Conservation (phyloP, 495 filamentous ascomycete genomes). For the Coniosporium apollinis region DNA sequence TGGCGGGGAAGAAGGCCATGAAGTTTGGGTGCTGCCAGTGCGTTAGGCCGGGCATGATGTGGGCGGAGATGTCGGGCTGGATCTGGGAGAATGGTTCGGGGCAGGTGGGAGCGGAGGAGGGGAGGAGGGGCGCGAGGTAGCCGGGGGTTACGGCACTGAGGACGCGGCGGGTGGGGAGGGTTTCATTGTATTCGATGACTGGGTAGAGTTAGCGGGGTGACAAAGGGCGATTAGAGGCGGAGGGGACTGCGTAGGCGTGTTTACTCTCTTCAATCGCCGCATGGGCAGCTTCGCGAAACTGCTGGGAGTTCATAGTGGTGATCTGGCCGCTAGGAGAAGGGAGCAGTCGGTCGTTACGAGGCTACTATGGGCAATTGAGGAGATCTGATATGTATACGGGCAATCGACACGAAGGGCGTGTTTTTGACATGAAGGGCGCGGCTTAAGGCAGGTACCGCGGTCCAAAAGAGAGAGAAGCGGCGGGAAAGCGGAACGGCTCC, state of each 20-base stretch:
- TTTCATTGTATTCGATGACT: conserved; percentile 79
- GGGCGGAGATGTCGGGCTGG: conserved; percentile 66
- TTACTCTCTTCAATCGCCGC: conserved; percentile 73
- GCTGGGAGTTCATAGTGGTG: conserved; percentile 64
- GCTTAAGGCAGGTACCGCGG: too few relatives aligned
- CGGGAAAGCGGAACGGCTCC: too few relatives aligned
- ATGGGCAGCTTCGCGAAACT: conserved; percentile 68
- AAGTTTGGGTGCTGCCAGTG: conserved; percentile 95
- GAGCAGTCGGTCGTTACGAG: too few relatives aligned
- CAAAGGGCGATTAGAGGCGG: conserved; percentile 3
- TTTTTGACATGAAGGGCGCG: too few relatives aligned
- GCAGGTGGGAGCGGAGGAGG: conserved; percentile 49
- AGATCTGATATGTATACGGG: too few relatives aligned
- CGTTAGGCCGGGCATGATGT: conserved; percentile 87
- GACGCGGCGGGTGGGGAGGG: conserved; percentile 51
- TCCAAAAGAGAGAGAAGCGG: too few relatives aligned
- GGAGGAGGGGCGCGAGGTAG: conserved; percentile 69
- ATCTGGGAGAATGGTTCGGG: conserved; percentile 68
- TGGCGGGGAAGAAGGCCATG: conserved; percentile 89
- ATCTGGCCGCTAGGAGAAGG: too few relatives aligned
- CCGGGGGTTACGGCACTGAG: conserved; percentile 68
- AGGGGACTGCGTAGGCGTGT: conserved; percentile 14
- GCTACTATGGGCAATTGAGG: too few relatives aligned
- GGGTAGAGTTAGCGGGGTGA: conserved; percentile 5
- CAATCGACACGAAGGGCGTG: too few relatives aligned